These are phyloP conservation scores for Plantago major DNA, from an alignment of 257 asterid genomes.

Conservation along the genomic window DNA sequence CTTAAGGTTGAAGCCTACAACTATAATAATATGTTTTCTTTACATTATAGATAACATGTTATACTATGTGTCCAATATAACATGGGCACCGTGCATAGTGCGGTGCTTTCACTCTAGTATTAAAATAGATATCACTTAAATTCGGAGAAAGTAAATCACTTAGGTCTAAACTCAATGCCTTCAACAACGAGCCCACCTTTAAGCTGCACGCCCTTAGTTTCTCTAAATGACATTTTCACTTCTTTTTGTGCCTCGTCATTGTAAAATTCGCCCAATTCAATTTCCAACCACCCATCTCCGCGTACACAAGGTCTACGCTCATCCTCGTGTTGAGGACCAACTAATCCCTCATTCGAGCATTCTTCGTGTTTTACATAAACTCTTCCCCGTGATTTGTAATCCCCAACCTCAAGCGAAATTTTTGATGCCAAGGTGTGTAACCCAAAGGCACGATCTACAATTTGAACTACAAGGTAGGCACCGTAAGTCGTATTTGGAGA, in stretches of 20 bases:
- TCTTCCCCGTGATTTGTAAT: constrained; percentile 17
- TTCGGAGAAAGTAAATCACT: constrained; percentile 1
- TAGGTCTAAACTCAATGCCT: constrained; percentile 80
- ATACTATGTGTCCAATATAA: no score
- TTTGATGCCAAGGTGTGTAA: constrained; percentile 39
- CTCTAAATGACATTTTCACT: constrained; percentile 57
- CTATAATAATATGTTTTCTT: no score
- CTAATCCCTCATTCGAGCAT: background rate
- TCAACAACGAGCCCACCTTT: constrained; percentile 73
- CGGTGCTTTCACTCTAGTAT: no score
- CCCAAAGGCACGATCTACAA: constrained; percentile 58
- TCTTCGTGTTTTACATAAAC: constrained; percentile 23
- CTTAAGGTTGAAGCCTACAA: no score
- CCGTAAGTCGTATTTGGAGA: constrained; percentile 55
- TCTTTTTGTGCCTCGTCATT: constrained; percentile 29
- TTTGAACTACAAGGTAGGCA: constrained; percentile 50
- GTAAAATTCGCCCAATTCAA: constrained; percentile 67
- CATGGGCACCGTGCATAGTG: no score
- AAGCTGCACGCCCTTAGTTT: constrained; percentile 56
- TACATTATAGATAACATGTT: no score
- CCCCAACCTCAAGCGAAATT: constrained; percentile 39
- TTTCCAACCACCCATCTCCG: constrained; percentile 71
- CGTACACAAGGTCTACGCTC: constrained; percentile 30
- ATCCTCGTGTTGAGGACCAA: background rate
- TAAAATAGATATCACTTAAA: no score